Evolutionary conservation across 768 basidiomycete genomes (phyloP).

Genomic region (Pleurotus tuber-regium): DNA sequence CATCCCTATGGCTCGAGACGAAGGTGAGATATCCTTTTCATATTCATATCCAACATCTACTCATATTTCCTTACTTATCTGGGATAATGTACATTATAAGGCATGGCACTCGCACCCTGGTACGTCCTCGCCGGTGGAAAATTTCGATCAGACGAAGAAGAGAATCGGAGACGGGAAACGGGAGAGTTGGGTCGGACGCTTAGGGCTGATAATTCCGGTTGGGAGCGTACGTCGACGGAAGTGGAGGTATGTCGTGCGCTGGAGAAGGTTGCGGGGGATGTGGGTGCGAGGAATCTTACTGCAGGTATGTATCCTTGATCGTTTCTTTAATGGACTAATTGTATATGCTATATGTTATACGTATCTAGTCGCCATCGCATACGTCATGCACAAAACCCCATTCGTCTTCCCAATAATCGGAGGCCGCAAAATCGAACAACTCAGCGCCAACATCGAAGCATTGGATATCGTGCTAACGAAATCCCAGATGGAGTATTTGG

Average conservation of each 20-base stretch:
- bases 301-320: slow-evolving; percentile 31
- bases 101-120: slow-evolving; percentile 30
- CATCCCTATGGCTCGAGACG: slow-evolving; percentile 41
- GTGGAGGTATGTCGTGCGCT: slow-evolving; percentile 38
- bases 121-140: slow-evolving; percentile 37
- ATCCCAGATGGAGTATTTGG: slow-evolving; percentile 43
- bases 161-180: slow-evolving; percentile 21
- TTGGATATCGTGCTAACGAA: slow-evolving; percentile 37
- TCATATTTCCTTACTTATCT: background rate
- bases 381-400: slow-evolving; percentile 50
- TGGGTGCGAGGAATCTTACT: slow-evolving; percentile 45
- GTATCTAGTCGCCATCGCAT: slow-evolving; percentile 46
- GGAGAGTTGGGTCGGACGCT: slow-evolving; percentile 39
- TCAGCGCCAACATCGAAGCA: slow-evolving; percentile 47
- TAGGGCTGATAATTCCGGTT: slow-evolving; percentile 24
- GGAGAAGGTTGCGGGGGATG: slow-evolving; percentile 48
- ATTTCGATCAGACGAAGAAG: slow-evolving; percentile 52
- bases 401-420: slow-evolving; percentile 52
- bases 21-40: slow-evolving; percentile 28
- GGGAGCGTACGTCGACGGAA: slow-evolving; percentile 48
- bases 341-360: too few relatives aligned
- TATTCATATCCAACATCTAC: slow-evolving; percentile 24
- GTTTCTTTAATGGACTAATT: background rate
- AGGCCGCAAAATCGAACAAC: slow-evolving; percentile 49
- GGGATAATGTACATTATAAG: background rate